A percentile compares a stretch with the other conserved stretches of the same genome.
Conservation (phyloP, 192 early-diverging fungal genomes). For the Podila clonocystis region DNA sequence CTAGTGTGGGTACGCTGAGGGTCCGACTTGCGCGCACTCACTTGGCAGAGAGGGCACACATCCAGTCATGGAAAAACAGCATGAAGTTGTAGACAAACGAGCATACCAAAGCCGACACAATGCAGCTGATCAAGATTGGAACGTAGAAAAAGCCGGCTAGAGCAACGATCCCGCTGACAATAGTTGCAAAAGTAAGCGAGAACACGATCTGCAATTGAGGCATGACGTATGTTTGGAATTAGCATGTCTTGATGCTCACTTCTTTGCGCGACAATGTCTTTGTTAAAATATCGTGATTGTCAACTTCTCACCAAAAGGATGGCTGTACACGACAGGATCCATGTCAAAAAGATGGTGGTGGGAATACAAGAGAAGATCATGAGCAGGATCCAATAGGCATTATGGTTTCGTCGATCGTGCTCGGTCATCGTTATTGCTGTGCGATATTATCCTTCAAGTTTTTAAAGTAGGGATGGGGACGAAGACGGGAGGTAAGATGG, state of each 20-base stretch:
- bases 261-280: not conserved
- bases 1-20: too few relatives aligned
- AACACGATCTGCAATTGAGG: not conserved
- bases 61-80: too few relatives aligned
- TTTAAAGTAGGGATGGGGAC: not conserved
- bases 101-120: not conserved
- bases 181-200: not conserved
- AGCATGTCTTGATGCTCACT: not conserved
- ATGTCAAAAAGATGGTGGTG: not conserved
- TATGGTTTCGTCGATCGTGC: not conserved
- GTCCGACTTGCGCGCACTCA: too few relatives aligned
- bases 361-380: not conserved
- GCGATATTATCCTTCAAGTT: not conserved
- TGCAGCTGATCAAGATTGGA: not conserved
- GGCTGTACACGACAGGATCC: not conserved
- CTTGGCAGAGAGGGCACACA: too few relatives aligned
- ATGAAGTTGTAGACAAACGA: not conserved
- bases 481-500: not conserved
- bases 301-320: not conserved
- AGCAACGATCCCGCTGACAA: not conserved
- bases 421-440: not conserved
- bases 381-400: not conserved
- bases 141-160: not conserved
- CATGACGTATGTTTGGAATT: not conserved
- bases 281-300: not conserved